A percentile compares a stretch with the other conserved stretches of the same genome.
These are phyloP conservation scores for Dillenia suffruticosa DNA, from an alignment of 164 flowering plant species.

Conservation along the genomic window DNA sequence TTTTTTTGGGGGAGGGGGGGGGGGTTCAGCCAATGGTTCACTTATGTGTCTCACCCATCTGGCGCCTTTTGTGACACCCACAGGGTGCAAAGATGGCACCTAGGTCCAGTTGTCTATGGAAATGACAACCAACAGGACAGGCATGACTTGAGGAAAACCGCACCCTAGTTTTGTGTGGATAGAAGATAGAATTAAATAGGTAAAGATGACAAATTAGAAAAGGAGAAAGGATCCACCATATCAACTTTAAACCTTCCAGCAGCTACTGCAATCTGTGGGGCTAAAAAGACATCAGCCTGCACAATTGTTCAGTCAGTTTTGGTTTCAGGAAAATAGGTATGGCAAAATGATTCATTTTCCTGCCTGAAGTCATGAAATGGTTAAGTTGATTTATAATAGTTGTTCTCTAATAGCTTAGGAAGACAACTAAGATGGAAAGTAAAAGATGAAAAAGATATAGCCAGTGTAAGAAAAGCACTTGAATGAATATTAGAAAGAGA, in stretches of 20 bases:
- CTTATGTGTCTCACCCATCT: no score
- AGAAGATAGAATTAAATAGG: background rate
- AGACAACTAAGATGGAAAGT: background rate
- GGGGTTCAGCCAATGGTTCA: no score
- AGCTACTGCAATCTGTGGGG: conserved; percentile 56
- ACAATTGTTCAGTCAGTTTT: conserved; percentile 7
- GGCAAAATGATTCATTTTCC: background rate
- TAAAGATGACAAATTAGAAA: background rate
- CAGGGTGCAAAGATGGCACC: background rate
- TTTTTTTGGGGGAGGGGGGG: no score
- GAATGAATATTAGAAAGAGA: conserved; percentile 7
- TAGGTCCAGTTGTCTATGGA: background rate
- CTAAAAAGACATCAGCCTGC: conserved; percentile 79
- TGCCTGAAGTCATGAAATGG: background rate
- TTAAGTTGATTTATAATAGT: background rate
- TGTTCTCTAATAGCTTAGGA: background rate
- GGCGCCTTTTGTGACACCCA: background rate
- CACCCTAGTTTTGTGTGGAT: background rate
- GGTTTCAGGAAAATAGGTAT: background rate
- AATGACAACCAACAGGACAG: background rate
- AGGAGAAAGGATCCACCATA: conserved; percentile 35
- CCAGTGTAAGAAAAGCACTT: background rate
- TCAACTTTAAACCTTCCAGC: conserved; percentile 43
- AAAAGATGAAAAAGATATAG: background rate
- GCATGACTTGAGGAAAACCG: no score